Evolutionary conservation across 148 eudicot species (phyloP), one percentile per base, ranked within the genome.

Genomic region (Rhododendron mucronatum): DNA sequence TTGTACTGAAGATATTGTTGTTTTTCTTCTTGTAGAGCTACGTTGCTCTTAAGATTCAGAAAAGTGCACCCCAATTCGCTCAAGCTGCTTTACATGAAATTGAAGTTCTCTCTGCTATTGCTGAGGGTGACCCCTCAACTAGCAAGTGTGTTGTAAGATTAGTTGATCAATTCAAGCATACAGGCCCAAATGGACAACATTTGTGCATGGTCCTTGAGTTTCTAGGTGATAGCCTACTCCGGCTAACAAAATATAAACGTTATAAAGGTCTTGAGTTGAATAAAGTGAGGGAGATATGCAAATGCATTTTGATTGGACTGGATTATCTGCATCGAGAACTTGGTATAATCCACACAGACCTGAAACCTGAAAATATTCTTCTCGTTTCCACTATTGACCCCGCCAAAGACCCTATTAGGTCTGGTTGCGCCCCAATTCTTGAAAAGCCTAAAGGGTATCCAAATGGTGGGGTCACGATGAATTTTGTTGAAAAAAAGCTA

Each of bases 141-240:
- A 89, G 86, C 74, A 93, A 91, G 82, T 93, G 61, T 69, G 92
- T 94, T 75, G 93, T 93, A 86, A 90, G 89, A 81, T 89, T 97
- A 82, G 89, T 97, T 57, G 98, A 97, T 88, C 98, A 95, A 85
- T 97, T 97, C 88, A 97, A 95, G 90, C 98, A 95, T 63, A 26
- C 92, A 37, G 99, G 98, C 88, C 99, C 98, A 84, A 97, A 95
- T 87, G 99, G 98, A 86, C 98, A 95, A 85, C 98, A 95, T 86
- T 87, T 90, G 63, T 95, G 98, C 92, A 95, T 94, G 99, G 98
- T 97, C 85, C 98, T 97, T 61, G 99, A 97, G 88, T 95, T 95
- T 91, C 98, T 97, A 39, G 99, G 99, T 51, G 99, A 97, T 89
- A 97, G 95, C 89, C 90, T 97, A 79, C 95, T 97, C 44, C 94